These are phyloP conservation scores for Suillus placidus DNA, from an alignment of 768 basidiomycete genomes.

Conservation along the genomic window DNA sequence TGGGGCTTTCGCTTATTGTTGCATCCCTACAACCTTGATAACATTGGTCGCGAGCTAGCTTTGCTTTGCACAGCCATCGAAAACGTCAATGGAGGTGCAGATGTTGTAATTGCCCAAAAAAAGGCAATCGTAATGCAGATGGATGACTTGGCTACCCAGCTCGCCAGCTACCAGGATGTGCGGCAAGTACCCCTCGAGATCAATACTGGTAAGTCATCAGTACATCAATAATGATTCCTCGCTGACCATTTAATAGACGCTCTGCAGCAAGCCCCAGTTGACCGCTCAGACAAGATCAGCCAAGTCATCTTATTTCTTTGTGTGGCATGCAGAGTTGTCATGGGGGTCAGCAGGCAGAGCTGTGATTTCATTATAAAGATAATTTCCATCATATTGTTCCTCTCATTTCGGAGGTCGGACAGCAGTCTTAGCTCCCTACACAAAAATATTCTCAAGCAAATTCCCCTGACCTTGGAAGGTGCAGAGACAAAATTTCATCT, in stretches of 20 bases:
- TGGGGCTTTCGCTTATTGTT: background rate
- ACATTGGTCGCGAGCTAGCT: background rate
- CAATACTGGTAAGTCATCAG: background rate
- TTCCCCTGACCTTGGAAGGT: slow-evolving; percentile 1
- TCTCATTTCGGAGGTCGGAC: background rate
- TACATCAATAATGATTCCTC: background rate
- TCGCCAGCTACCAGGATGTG: background rate
- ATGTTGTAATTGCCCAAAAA: background rate
- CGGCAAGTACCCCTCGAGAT: background rate
- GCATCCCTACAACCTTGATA: background rate
- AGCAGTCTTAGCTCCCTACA: slow-evolving; percentile 1
- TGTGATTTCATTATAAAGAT: slow-evolving; percentile 20
- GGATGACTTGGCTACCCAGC: background rate
- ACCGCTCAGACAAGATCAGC: background rate
- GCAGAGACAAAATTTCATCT: slow-evolving; percentile 2
- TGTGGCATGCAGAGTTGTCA: slow-evolving; percentile 13
- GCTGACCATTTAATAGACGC: background rate
- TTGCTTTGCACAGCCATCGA: background rate
- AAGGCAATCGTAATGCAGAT: background rate
- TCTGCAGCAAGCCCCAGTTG: slow-evolving; percentile 1
- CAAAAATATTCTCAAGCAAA: slow-evolving; percentile 6
- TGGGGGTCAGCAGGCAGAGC: slow-evolving; percentile 15
- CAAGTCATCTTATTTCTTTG: background rate
- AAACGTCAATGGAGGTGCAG: background rate
- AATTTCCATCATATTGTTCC: background rate